These are phyloP conservation scores for Ustilago esculenta DNA, from an alignment of 1,284 basidiomycete genomes.

Conservation along the genomic window DNA sequence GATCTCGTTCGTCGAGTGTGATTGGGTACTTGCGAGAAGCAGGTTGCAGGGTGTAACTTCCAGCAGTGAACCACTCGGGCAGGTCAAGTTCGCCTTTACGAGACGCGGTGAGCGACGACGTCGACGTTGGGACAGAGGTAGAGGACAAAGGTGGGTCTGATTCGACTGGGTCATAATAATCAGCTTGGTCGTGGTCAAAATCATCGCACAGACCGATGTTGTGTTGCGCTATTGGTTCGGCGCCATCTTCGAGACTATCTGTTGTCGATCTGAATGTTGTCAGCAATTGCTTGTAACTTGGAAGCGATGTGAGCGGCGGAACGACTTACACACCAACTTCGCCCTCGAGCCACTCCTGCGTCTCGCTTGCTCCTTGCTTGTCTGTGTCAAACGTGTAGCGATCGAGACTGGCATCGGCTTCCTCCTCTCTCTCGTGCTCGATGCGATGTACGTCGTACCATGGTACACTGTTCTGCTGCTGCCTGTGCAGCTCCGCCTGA, in stretches of 20 bases:
- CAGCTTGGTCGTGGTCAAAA: neutral
- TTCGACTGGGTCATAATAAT: neutral
- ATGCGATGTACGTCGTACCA: conserved; percentile 63
- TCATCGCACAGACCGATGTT: conserved; percentile 6
- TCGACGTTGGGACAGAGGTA: too few relatives aligned
- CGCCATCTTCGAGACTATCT: conserved; percentile 29
- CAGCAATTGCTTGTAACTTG: too few relatives aligned
- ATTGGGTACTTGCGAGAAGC: conserved; percentile 58
- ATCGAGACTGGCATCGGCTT: conserved; percentile 57
- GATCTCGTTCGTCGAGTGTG: conserved; percentile 54
- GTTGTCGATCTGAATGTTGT: conserved; percentile 17
- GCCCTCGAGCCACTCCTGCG: conserved; percentile 55
- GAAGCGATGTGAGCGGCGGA: too few relatives aligned
- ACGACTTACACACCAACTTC: conserved; percentile 65
- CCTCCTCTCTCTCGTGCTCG: conserved; percentile 57
- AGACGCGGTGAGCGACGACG: too few relatives aligned
- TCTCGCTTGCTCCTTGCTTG: conserved; percentile 42
- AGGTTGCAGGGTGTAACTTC: conserved; percentile 47
- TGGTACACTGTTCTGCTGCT: conserved; percentile 35
- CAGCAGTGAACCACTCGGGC: conserved; percentile 55
- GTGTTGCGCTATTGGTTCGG: neutral
- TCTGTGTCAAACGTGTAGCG: conserved; percentile 46
- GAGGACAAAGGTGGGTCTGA: neutral
- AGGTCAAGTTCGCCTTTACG: conserved; percentile 1
- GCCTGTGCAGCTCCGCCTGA: conserved; percentile 36